phyloP scores from a whole-genome alignment of 2,329 filamentous ascomycete species.

The Cylindrodendrum hubeiense region DNA sequence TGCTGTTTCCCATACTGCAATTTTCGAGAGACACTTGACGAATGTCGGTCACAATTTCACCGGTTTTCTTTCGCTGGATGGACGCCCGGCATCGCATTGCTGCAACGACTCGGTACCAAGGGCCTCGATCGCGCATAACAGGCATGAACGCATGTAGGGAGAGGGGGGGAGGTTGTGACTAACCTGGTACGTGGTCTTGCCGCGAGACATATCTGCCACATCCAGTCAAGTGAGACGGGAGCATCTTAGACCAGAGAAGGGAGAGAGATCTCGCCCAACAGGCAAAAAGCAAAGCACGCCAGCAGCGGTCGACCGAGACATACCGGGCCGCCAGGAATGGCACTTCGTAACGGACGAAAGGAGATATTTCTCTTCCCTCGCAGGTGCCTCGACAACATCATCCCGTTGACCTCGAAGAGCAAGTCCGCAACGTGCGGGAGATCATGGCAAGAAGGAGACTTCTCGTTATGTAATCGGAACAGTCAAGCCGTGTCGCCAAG shows the following conservation, averaged over 20 bases:
- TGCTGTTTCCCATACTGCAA: constrained; percentile 32
- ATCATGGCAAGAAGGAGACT: too few species aligned
- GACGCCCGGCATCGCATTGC: constrained; percentile 25
- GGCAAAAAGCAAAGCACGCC: constrained; percentile 18
- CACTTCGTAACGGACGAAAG: constrained; percentile 24
- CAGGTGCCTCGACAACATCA: constrained; percentile 9
- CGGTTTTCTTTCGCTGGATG: constrained; percentile 32
- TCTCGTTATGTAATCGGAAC: too few species aligned
- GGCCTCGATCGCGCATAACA: constrained; percentile 9
- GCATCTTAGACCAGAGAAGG: constrained; percentile 24
- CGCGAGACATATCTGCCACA: constrained; percentile 21
- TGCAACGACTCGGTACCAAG: constrained; percentile 1
- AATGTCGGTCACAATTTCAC: constrained; percentile 33
- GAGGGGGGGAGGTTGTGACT: constrained; percentile 1
- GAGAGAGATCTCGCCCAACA: constrained; percentile 22
- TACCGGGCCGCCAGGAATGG: constrained; percentile 17
- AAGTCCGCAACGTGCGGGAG: too few species aligned
- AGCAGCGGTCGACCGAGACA: constrained; percentile 22
- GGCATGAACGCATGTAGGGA: constrained; percentile 7
- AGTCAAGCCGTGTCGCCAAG: too few species aligned
- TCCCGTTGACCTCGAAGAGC: too few species aligned
- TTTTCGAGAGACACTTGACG: constrained; percentile 39
- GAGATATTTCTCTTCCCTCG: constrained; percentile 14
- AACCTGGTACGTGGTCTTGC: constrained; percentile 11
- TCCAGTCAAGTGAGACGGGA: constrained; percentile 26